Conservation (phyloP, 73 alveolate genomes). For the Chromera velia region DNA sequence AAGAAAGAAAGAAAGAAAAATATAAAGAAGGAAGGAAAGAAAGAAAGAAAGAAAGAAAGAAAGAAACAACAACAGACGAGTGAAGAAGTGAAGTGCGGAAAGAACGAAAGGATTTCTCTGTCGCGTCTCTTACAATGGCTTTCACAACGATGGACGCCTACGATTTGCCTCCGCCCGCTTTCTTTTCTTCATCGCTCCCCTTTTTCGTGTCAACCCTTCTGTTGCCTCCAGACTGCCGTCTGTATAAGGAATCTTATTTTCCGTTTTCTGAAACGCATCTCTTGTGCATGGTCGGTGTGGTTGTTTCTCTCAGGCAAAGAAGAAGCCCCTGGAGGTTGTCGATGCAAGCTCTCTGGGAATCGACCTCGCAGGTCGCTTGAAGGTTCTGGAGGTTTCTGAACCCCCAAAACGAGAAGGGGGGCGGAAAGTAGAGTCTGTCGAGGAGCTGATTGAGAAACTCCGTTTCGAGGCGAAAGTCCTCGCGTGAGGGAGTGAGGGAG, state of each 20-base stretch:
- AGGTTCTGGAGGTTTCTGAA: conserved; percentile 41
- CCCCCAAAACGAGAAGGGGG: conserved; percentile 68
- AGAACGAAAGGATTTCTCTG: no score
- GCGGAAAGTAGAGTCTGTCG: conserved; percentile 48
- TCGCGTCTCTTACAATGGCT: no score
- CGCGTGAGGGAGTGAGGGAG: neutral
- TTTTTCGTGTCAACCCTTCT: no score
- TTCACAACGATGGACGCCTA: neutral
- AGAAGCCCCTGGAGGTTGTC: conserved; percentile 64
- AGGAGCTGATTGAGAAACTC: conserved; percentile 59
- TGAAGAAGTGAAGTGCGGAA: neutral
- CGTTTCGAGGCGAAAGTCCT: conserved; percentile 64
- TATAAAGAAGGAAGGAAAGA: no score
- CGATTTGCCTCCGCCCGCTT: neutral
- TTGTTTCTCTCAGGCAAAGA: conserved; percentile 50
- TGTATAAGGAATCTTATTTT: no score
- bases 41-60: no score
- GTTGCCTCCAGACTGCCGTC: no score
- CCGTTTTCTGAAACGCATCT: no score
- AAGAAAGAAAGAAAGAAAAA: no score
- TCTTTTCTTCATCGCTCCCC: neutral
- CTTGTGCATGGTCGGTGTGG: neutral
- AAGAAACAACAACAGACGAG: no score
- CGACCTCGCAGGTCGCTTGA: neutral
- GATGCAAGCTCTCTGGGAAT: conserved; percentile 48